Evolutionary conservation across 2,329 filamentous ascomycete species (phyloP), one percentile per base, ranked within the genome.

Genomic region (Biscogniauxia mediterranea): DNA sequence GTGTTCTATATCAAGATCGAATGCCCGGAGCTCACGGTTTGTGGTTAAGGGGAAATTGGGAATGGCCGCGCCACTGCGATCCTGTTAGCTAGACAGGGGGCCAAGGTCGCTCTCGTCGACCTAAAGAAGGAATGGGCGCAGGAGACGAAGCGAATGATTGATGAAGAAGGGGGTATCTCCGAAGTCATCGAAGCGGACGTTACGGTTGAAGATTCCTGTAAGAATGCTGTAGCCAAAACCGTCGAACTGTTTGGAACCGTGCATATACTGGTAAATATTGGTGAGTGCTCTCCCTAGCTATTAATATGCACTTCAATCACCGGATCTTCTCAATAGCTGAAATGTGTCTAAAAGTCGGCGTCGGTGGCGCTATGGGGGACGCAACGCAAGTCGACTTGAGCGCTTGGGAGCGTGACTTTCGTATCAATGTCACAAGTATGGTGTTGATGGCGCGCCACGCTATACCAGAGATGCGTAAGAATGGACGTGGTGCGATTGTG

Each of bases 341-440:
- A 2, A 3, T 21, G 5, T 13, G 26, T 5, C 23, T 9, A 51
- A 70, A 51, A 70, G 74, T 77, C 8, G 74, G 75, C 11, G 70
- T 76, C 2, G 70, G 66, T 5, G 74, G 74, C n/a, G 71, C 71
- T 0, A 66, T 68, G 57, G 74, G 74, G 11, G 65, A 71, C 56
- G 72, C 72, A 1, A 71, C 68, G 1, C 59, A 58, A 0, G 42
- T 76, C 7, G 66, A 75, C 53, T 54, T 76, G 5, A 63, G 61
- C 1, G 69, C 66, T 1, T 76, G 72, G 71, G 70, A 73, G 19
- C 58, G 67, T 6, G 73, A 72, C 52, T 66, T 77, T 11, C 61
- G 67, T 9, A 71, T 74, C 63, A 76, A 76, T 54, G 71, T 76
- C 15, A 73, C 70, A 0, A 75, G 73, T 53, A 76, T 77, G 74